phyloP scores from a whole-genome alignment of 2,329 filamentous ascomycete species.

The Elsinoe perseae region DNA sequence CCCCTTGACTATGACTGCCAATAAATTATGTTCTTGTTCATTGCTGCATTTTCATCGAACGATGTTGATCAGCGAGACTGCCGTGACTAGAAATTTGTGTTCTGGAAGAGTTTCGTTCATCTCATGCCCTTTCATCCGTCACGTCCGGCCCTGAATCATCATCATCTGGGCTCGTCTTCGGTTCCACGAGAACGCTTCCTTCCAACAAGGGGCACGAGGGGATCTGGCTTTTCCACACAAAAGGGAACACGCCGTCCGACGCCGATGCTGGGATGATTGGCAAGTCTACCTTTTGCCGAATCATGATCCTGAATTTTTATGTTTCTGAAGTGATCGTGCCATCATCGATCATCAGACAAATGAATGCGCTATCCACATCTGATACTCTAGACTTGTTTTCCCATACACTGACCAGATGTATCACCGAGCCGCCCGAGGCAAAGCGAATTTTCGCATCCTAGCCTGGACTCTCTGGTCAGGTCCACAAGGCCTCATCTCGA shows the following conservation, averaged over 20 bases:
- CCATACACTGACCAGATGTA: no score
- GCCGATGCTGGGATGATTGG: slow-evolving; percentile 8
- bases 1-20: no score
- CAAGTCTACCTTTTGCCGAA: slow-evolving; percentile 1
- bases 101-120: no score
- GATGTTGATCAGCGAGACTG: no score
- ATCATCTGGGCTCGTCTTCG: no score
- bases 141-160: slow-evolving; percentile 9
- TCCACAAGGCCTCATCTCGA: no score
- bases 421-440: no score
- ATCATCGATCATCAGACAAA: slow-evolving; percentile 4
- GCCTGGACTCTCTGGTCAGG: no score
- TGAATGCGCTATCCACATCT: background rate
- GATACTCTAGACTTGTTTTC: background rate
- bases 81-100: no score
- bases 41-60: no score
- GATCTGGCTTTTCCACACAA: background rate
- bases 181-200: background rate
- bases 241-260: slow-evolving; percentile 3
- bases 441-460: no score
- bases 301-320: background rate
- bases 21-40: no score
- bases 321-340: slow-evolving; percentile 3
- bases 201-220: background rate
- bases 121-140: background rate